Percentiles rank a stretch among this genome's conserved stretches.
Evolutionary conservation across 306 rosid species (phyloP).

Genomic region (Neltuma alba): DNA sequence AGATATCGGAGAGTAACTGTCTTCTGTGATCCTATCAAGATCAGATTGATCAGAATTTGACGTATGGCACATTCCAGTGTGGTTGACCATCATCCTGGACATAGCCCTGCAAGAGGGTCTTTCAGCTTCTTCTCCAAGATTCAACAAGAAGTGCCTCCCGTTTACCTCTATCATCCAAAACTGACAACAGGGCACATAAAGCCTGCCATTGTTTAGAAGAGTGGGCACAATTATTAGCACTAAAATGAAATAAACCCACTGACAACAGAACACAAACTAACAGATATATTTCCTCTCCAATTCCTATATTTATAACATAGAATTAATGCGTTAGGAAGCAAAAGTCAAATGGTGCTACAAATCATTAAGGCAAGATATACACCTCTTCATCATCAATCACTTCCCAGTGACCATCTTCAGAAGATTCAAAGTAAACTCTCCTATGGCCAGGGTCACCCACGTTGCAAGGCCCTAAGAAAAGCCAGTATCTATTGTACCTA

Average conservation of each 20-base stretch:
- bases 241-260: constrained; percentile 18
- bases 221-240: constrained; percentile 25
- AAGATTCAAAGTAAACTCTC: constrained; percentile 97
- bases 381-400: constrained; percentile 94
- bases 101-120: constrained; percentile 62
- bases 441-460: constrained; percentile 87
- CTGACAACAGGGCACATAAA: constrained; percentile 73
- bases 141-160: constrained; percentile 89
- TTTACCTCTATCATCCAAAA: constrained; percentile 90
- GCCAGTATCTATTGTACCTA: constrained; percentile 96
- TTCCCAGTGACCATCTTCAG: constrained; percentile 99
- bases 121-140: constrained; percentile 81
- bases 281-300: constrained; percentile 19
- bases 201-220: constrained; percentile 57
- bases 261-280: constrained; percentile 7
- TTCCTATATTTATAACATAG: background rate
- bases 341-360: constrained; percentile 1
- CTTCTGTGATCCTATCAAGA: constrained; percentile 67
- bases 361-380: constrained; percentile 32
- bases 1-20: constrained; percentile 81
- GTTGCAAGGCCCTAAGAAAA: constrained; percentile 93
- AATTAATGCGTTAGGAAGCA: background rate
- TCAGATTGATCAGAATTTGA: constrained; percentile 63
- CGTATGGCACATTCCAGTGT: constrained; percentile 40
- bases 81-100: constrained; percentile 50